phyloP scores from a whole-genome alignment of 140 eudicot genomes.

The Anethum foeniculum region DNA sequence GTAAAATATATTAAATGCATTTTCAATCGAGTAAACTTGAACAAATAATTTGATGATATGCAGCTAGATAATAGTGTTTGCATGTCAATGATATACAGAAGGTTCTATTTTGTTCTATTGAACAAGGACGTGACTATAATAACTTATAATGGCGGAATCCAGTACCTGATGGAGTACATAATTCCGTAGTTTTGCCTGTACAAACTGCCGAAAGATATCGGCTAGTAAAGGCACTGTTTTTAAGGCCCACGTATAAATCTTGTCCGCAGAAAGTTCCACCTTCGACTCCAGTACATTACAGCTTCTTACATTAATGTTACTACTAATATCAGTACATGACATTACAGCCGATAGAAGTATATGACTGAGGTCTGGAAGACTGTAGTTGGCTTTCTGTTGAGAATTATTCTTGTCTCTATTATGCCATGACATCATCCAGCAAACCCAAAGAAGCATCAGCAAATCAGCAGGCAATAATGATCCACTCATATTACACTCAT shows the following conservation, averaged over 20 bases:
- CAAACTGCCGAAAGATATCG: constrained; percentile 61
- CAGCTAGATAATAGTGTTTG: background rate
- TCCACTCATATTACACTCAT: constrained; percentile 60
- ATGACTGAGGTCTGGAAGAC: constrained; percentile 61
- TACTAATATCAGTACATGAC: constrained; percentile 40
- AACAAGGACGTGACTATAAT: background rate
- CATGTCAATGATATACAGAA: background rate
- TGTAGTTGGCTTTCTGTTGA: constrained; percentile 15
- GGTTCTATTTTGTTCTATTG: background rate
- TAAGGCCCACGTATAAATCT: constrained; percentile 70
- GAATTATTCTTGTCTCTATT: constrained; percentile 20
- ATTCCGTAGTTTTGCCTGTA: constrained; percentile 47
- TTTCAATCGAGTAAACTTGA: background rate
- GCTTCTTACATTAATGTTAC: constrained; percentile 29
- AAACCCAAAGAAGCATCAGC: constrained; percentile 60
- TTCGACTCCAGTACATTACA: constrained; percentile 25
- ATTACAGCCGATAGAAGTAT: constrained; percentile 60
- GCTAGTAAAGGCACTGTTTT: constrained; percentile 67
- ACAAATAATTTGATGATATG: background rate
- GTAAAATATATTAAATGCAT: background rate
- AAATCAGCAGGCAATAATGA: constrained; percentile 46
- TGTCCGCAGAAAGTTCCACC: constrained; percentile 47
- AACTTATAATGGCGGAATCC: background rate
- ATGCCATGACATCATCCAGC: constrained; percentile 69
- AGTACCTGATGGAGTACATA: constrained; percentile 42